These are phyloP conservation scores for Boletus sp. DNA, from an alignment of 1,284 basidiomycete species.

Conservation along the genomic window DNA sequence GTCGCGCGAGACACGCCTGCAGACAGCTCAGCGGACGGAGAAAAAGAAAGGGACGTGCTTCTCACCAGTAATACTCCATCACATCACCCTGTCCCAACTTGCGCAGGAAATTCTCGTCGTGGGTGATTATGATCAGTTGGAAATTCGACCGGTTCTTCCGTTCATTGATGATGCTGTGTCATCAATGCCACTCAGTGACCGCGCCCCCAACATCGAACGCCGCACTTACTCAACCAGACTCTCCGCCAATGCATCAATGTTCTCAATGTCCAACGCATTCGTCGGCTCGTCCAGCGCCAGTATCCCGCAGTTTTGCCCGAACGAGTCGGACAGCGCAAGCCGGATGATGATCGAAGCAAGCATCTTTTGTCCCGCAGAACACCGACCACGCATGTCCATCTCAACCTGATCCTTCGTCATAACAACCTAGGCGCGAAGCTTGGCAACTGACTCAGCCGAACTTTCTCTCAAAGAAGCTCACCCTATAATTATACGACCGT, in stretches of 20 bases:
- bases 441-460: constrained; percentile 25
- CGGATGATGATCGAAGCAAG: constrained; percentile 99
- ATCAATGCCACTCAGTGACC: neutral
- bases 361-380: constrained; percentile 99
- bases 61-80: constrained; percentile 90
- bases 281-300: constrained; percentile 98
- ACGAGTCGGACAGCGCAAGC: constrained; percentile 96
- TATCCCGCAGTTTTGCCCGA: constrained; percentile 97
- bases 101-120: constrained; percentile 88
- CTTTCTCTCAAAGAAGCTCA: constrained; percentile 43
- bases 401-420: constrained; percentile 99
- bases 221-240: constrained; percentile 87
- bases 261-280: constrained; percentile 96
- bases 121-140: constrained; percentile 97
- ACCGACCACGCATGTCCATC: constrained; percentile 99
- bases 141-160: constrained; percentile 89
- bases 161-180: constrained; percentile 85
- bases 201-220: neutral
- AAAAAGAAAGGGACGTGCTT: neutral
- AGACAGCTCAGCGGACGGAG: neutral
- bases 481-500: constrained; percentile 98
- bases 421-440: constrained; percentile 67
- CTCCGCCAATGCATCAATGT: constrained; percentile 92
- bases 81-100: constrained; percentile 86
- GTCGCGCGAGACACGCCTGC: constrained; percentile 62